Evolutionary conservation across 108 stramenopile species (phyloP).

Genomic region (Stephanodiscus triporus): DNA sequence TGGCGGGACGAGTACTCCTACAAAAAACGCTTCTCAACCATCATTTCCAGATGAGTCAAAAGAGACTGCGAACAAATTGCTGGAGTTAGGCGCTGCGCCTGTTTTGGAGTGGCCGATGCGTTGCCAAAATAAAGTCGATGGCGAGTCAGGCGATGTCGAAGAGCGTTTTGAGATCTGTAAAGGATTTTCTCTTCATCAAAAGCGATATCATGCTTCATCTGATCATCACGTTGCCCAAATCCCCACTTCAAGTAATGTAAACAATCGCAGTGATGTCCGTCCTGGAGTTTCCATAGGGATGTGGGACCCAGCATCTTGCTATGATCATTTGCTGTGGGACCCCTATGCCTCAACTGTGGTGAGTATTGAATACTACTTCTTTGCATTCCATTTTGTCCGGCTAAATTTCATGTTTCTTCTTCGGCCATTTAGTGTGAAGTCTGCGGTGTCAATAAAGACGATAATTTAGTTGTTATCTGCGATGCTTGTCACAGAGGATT

Average conservation of each 20-base stretch:
- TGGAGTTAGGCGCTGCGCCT: constrained; percentile 9
- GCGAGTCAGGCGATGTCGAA: constrained; percentile 1
- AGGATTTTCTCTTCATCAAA: constrained; percentile 31
- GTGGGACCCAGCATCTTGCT: constrained; percentile 40
- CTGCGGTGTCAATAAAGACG: constrained; percentile 46
- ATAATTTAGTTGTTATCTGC: constrained; percentile 52
- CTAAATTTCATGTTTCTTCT: neutral
- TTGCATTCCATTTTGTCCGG: neutral
- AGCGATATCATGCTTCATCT: constrained; percentile 3
- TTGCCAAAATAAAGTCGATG: neutral
- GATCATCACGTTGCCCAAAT: constrained; percentile 7
- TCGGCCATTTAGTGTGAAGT: constrained; percentile 24
- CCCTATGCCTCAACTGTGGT: constrained; percentile 32
- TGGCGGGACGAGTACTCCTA: neutral
- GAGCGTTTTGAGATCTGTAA: constrained; percentile 24
- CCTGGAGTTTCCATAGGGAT: constrained; percentile 28
- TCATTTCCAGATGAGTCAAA: neutral
- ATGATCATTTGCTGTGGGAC: constrained; percentile 32
- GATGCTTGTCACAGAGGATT: constrained; percentile 53
- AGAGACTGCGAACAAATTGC: neutral
- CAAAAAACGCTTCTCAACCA: neutral
- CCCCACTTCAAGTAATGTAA: constrained; percentile 17
- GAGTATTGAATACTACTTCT: neutral
- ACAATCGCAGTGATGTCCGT: constrained; percentile 32
- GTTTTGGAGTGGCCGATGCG: constrained; percentile 46